Evolutionary conservation across 306 rosid species (phyloP).

Genomic region (Quercus cerris): DNA sequence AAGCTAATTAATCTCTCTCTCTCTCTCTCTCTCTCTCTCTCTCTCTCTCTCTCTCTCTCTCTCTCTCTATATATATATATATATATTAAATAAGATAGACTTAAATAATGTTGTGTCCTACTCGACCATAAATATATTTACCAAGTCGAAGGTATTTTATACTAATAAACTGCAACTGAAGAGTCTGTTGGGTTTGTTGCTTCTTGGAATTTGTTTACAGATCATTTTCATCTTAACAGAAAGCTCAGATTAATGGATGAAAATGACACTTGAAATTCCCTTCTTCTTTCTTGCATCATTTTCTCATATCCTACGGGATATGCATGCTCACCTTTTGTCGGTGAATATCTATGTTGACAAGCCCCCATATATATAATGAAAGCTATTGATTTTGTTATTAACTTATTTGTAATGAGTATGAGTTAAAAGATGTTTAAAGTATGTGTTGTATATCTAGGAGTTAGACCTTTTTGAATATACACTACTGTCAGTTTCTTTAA

Average conservation of each 20-base stretch:
- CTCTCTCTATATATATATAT: too few relatives aligned
- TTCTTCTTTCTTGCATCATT: neutral
- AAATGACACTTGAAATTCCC: slow-evolving; percentile 20
- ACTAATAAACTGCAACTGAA: slow-evolving; percentile 6
- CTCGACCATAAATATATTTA: slow-evolving; percentile 11
- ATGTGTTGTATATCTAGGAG: too few relatives aligned
- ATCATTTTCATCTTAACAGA: slow-evolving; percentile 19
- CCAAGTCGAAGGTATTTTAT: slow-evolving; percentile 17
- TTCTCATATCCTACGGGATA: neutral
- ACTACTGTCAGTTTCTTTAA: too few relatives aligned
- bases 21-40: too few relatives aligned
- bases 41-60: too few relatives aligned
- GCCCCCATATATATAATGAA: too few relatives aligned
- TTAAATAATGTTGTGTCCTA: neutral
- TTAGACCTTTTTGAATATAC: too few relatives aligned
- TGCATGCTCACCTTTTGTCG: neutral
- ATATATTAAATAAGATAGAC: neutral
- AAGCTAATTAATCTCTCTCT: slow-evolving; percentile 8
- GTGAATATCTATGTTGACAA: slow-evolving; percentile 5
- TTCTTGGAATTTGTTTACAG: slow-evolving; percentile 28
- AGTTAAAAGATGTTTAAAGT: too few relatives aligned
- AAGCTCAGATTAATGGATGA: slow-evolving; percentile 12
- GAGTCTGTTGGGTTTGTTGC: slow-evolving; percentile 17
- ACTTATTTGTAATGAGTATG: too few relatives aligned
- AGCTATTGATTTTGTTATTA: too few relatives aligned